These are phyloP conservation scores for Globisporangium heterothallicum DNA, from an alignment of 352 stramenopile species.

Conservation along the genomic window DNA sequence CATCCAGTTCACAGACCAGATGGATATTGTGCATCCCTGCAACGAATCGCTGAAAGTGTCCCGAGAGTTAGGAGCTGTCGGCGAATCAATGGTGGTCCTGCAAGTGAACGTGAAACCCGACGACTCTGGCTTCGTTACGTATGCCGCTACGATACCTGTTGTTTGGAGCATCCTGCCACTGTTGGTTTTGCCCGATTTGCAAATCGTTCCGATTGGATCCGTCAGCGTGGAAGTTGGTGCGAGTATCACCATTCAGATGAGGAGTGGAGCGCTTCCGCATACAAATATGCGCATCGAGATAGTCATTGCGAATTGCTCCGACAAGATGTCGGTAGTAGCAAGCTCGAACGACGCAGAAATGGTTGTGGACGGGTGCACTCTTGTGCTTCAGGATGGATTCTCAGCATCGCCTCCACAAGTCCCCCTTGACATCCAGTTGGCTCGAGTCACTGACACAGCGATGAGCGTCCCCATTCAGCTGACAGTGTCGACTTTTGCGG, in stretches of 20 bases:
- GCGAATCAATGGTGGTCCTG: not conserved
- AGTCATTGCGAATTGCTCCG: constrained; percentile 2
- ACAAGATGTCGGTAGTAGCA: not conserved
- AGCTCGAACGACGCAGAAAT: not conserved
- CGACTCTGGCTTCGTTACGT: not conserved
- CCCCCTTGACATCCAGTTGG: constrained; percentile 16
- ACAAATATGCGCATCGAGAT: constrained; percentile 9
- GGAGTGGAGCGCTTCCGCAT: not conserved
- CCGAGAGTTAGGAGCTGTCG: not conserved
- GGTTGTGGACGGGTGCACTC: constrained; percentile 7
- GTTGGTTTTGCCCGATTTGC: not conserved
- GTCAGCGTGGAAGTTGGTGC: not conserved
- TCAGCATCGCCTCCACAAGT: not conserved
- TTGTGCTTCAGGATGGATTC: constrained; percentile 15
- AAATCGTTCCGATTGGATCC: constrained; percentile 8
- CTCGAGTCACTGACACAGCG: not conserved
- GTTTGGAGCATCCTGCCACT: constrained; percentile 12
- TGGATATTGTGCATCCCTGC: constrained; percentile 7
- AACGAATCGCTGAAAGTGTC: constrained; percentile 2
- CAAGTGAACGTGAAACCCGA: constrained; percentile 6
- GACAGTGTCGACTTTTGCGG: not conserved
- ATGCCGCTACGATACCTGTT: constrained; percentile 14
- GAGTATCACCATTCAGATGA: constrained; percentile 2
- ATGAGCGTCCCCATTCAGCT: constrained; percentile 7
- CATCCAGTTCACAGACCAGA: not conserved